A percentile compares a stretch with the other conserved stretches of the same genome.
Evolutionary conservation across 2,329 filamentous ascomycete species (phyloP).

Genomic region (Orbilia blumenaviensis): DNA sequence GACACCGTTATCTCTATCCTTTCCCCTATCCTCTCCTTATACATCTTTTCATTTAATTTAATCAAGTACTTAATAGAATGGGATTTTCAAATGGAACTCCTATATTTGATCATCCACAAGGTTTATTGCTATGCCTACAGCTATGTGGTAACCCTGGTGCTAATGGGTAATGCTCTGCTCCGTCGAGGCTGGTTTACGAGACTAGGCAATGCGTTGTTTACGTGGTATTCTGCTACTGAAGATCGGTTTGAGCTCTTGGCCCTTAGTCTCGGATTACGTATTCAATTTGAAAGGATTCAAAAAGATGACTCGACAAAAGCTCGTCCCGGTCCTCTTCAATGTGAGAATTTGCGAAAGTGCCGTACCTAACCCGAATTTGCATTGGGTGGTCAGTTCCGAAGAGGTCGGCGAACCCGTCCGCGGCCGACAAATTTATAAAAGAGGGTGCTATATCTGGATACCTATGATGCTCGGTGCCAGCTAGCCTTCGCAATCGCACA

Average conservation of each 20-base stretch:
- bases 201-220: not conserved
- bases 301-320: not conserved
- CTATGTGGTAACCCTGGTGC: too few relatives aligned
- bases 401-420: constrained; percentile 4
- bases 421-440: not conserved
- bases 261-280: constrained; percentile 2
- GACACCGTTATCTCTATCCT: too few relatives aligned
- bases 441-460: too few relatives aligned
- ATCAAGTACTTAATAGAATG: too few relatives aligned
- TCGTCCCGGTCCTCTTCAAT: not conserved
- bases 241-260: not conserved
- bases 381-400: not conserved
- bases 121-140: too few relatives aligned
- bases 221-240: not conserved
- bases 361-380: not conserved
- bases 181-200: not conserved
- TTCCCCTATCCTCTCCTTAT: too few relatives aligned
- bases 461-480: too few relatives aligned
- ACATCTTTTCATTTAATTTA: too few relatives aligned
- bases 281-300: not conserved
- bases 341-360: not conserved
- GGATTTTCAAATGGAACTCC: too few relatives aligned
- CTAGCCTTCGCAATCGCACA: not conserved
- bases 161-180: not conserved
- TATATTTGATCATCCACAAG: too few relatives aligned